Conservation (phyloP, 331 rosid genomes). For the Cydonia oblonga region DNA sequence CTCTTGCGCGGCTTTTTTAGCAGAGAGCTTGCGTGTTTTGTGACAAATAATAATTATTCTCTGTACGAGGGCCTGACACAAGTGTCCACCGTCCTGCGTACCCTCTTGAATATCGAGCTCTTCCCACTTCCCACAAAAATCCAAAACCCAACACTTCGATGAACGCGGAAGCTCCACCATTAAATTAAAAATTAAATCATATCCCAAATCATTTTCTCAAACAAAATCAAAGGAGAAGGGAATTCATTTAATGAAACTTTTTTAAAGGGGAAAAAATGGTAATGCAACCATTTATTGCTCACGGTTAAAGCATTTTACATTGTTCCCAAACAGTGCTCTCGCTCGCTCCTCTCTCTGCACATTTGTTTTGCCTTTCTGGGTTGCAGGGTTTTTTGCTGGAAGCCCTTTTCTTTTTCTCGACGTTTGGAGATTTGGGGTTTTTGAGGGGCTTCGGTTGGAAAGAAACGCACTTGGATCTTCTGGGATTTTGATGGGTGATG, state of each 20-base stretch:
- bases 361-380: neutral
- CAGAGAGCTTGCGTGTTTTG: no score
- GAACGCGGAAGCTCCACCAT: neutral
- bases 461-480: neutral
- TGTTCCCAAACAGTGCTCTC: constrained; percentile 13
- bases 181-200: no score
- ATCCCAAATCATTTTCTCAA: neutral
- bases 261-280: constrained; percentile 2
- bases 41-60: constrained; percentile 27
- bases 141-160: constrained; percentile 15
- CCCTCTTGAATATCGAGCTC: constrained; percentile 17
- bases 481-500: neutral
- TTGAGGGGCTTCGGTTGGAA: neutral
- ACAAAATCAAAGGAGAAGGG: no score
- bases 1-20: constrained; percentile 36
- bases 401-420: neutral
- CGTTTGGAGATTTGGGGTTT: neutral
- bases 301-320: constrained; percentile 16
- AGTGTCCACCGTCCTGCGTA: constrained; percentile 3
- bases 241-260: neutral
- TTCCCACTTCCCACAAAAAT: constrained; percentile 12
- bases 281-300: neutral
- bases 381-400: constrained; percentile 25
- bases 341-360: neutral
- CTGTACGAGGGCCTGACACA: constrained; percentile 34